Conservation (phyloP, 2,329 filamentous ascomycete species). For the Anthostomella pinea region DNA sequence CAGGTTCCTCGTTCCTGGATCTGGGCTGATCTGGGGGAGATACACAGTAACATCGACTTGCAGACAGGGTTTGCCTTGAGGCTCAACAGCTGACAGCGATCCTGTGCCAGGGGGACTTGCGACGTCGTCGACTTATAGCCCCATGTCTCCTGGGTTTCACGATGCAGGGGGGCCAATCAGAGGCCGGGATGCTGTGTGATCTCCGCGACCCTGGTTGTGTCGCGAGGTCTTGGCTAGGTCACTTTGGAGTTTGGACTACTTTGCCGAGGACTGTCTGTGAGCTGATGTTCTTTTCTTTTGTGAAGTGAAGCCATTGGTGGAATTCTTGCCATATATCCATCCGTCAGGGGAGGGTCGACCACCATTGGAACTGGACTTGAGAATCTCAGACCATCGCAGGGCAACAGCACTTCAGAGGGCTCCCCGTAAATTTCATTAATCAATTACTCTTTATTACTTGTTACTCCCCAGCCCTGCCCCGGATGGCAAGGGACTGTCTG, state of each 20-base stretch:
- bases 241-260: not conserved
- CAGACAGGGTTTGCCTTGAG: too few species aligned
- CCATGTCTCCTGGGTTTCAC: slow-evolving; percentile 19
- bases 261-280: not conserved
- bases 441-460: not conserved
- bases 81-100: too few species aligned
- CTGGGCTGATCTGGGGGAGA: too few species aligned
- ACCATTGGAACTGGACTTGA: too few species aligned
- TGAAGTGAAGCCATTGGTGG: not conserved
- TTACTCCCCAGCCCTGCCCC: not conserved
- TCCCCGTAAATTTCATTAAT: not conserved
- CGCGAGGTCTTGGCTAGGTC: slow-evolving; percentile 6
- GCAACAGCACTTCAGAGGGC: not conserved
- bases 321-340: not conserved
- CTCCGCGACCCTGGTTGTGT: slow-evolving; percentile 18
- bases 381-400: too few species aligned
- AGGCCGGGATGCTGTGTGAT: slow-evolving; percentile 15
- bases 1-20: too few species aligned
- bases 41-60: too few species aligned
- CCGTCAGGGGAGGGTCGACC: not conserved
- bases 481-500: not conserved
- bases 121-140: slow-evolving; percentile 1
- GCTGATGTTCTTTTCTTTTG: not conserved
- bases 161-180: slow-evolving; percentile 19
- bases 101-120: slow-evolving; percentile 12